Base-by-base conservation (phyloP, 2,329 filamentous ascomycete species). In the Diaporthe vaccinii region DNA sequence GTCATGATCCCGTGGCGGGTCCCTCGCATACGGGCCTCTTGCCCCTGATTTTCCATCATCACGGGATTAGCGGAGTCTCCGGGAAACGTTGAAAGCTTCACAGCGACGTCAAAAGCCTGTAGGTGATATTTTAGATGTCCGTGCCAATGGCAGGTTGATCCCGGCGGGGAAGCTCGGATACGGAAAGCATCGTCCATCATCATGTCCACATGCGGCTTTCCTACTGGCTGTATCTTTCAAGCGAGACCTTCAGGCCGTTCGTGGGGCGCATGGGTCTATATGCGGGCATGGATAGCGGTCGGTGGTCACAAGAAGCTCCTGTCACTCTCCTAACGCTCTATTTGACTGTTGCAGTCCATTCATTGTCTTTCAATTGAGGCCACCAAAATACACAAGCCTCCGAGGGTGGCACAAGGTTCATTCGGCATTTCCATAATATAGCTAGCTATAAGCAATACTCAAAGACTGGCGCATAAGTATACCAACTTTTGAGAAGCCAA, bases 81-180 rank as follows among this genome's bases (percentile, higher is more conserved):
- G 44, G 44, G 20, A 28, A 7, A 36, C 62, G 62, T 53, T 68
- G 62, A 25, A 68, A 68, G 44, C 62, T 68, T 68, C 44, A 68
- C 22, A 49, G 62, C 31, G 15, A 36, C 9, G 22, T 31, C 44
- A 25, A 68, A 53, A 53, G 62, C 22, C 17, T 68, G 44, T 68
- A 25, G 62, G 62, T 68, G 44, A 51, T 46, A 68, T 68, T 68
- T 5, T 34, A 5, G 12, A 22, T 9, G 44, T 68, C 46, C 15
- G 62, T 68, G 62, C 62, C 12, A 53, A 36, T 25, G 62, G 31
- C 28, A 51, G 44, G 62, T 51, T 68, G 6, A 68, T 53, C 62
- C 31, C 15, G 22, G 62, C 62, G 62, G 62, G 62, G 62, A 68
- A 68, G 44, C 62, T 53, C 62, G 62, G 62, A 36, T 53, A 51